phyloP scores from a whole-genome alignment of 352 stramenopile genomes.

The Globisporangium nodosum region DNA sequence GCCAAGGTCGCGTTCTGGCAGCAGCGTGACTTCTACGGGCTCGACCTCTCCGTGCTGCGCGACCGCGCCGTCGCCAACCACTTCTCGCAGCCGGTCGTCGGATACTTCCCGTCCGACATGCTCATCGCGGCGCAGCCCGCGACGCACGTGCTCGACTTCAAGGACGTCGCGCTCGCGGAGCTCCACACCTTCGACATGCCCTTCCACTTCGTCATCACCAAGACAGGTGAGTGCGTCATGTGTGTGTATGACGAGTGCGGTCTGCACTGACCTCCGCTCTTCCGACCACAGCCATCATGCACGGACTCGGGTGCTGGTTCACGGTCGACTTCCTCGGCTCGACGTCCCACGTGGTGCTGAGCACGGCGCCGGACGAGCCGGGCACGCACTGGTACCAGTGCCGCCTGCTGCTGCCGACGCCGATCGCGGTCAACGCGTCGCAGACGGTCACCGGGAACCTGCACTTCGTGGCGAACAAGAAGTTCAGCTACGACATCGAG shows the following conservation, averaged over 20 bases:
- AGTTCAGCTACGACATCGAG: constrained; percentile 95
- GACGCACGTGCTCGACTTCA: constrained; percentile 86
- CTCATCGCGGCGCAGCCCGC: constrained; percentile 51
- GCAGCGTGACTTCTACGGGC: constrained; percentile 95
- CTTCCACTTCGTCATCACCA: constrained; percentile 84
- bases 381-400: constrained; percentile 93
- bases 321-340: constrained; percentile 96
- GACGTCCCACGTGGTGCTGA: constrained; percentile 75
- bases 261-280: neutral
- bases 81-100: constrained; percentile 94
- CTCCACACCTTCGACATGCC: constrained; percentile 90
- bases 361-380: constrained; percentile 65
- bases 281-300: constrained; percentile 70
- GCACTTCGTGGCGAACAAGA: constrained; percentile 92
- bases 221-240: constrained; percentile 41
- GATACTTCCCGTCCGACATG: constrained; percentile 86
- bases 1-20: constrained; percentile 92
- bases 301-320: constrained; percentile 99
- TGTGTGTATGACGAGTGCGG: neutral
- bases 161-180: constrained; percentile 57
- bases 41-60: constrained; percentile 92
- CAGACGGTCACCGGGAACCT: constrained; percentile 89
- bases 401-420: constrained; percentile 84
- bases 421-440: constrained; percentile 89
- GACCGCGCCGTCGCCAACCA: constrained; percentile 96